Conservation (phyloP, 331 rosid genomes). For the Stylosanthes scabra region DNA sequence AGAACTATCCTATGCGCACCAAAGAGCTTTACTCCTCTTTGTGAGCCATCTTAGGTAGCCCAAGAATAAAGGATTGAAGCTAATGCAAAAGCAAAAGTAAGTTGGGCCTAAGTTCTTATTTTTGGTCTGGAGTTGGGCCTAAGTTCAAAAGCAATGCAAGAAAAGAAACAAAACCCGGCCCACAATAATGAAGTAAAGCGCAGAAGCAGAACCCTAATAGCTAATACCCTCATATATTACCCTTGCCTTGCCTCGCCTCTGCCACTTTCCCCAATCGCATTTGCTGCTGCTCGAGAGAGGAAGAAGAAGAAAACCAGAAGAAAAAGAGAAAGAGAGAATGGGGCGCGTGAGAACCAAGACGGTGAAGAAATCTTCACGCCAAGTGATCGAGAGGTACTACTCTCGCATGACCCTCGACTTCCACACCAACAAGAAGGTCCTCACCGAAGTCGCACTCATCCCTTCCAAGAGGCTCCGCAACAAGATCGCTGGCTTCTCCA, state of each 20-base stretch:
- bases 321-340: conserved; percentile 22
- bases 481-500: conserved; percentile 71
- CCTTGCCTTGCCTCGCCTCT: too few species aligned
- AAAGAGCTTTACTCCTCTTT: too few species aligned
- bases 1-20: too few species aligned
- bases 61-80: too few species aligned
- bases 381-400: conserved; percentile 69
- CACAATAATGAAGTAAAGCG: not conserved
- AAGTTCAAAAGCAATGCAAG: too few species aligned
- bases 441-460: conserved; percentile 58
- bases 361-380: conserved; percentile 66
- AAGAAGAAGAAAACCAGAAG: not conserved
- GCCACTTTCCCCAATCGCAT: not conserved
- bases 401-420: conserved; percentile 65
- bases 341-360: conserved; percentile 69
- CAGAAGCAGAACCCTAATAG: not conserved
- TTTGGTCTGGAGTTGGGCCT: too few species aligned
- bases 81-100: too few species aligned
- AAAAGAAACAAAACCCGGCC: not conserved
- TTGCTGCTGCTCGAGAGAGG: not conserved
- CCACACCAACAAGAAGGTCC: conserved; percentile 68
- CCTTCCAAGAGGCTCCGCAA: conserved; percentile 74
- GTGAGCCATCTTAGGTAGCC: too few species aligned
- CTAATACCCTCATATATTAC: not conserved
- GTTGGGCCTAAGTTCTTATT: too few species aligned